Evolutionary conservation across 371 early-diverging fungal species (phyloP), one percentile per base, ranked within the genome.

Genomic region (Saksenaea oblongispora): DNA sequence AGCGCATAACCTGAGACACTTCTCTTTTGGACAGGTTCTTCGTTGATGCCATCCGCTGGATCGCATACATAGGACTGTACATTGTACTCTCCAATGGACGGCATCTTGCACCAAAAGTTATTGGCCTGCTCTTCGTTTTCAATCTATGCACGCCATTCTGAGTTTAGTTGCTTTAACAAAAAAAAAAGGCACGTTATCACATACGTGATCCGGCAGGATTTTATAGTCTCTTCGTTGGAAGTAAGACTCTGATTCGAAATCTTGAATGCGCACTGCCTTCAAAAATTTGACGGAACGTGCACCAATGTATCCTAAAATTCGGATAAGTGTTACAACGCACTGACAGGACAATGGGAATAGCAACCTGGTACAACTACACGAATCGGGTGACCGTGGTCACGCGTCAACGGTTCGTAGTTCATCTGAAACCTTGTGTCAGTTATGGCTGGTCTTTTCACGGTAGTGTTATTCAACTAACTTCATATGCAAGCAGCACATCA

Each of bases 221-320:
- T 93, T 94, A 74, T 94, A 93, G 66, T 95, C 96, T 51, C 74
- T 82, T 61, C 82, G 82, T 72, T 95, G 95, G 76, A 87, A 94
- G 65, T 87, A 92, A 24, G 87, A 82, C n/a, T 41, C 62, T 1
- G 88, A 87, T 66, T 94, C 96, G 22, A 85, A 70, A 54, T 86
- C 86, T 58, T 83, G 79, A 28, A 87, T 77, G 13, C 78, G 79
- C 28, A 95, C 85, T 28, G 79, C 73, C 59, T 83, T 81, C 11
- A 94, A 73, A 82, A 87, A 95, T 62, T 95, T 95, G 60, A 95
- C 95, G 54, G 86, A 87, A 13, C 96, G 86, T 0, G 93, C 96
- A 8, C 94, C 96, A 58, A 95, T 94, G 64, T 89, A 88, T 1
- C 83, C 74, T 73, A 27, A 47, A 17, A 34, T 34, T 51, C 47